phyloP scores from a whole-genome alignment of 2,329 filamentous ascomycete species.

The Colletotrichum higginsianum region DNA sequence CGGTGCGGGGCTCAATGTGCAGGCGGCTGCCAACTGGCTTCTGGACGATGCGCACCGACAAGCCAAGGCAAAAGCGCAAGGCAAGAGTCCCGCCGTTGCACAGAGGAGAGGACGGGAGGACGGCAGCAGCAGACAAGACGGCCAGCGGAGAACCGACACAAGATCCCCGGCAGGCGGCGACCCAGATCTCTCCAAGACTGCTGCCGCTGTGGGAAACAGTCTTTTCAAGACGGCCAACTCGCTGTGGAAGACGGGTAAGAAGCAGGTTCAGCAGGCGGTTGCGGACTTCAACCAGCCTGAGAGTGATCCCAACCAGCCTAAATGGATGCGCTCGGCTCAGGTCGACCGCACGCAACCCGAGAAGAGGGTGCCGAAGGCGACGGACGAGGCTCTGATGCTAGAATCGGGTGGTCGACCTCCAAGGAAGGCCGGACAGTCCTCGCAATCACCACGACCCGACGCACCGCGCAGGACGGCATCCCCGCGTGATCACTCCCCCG shows the following conservation, averaged over 20 bases:
- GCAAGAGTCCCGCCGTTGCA: conserved; percentile 62
- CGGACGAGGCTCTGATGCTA: conserved; percentile 85
- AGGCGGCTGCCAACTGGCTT: conserved; percentile 90
- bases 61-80: conserved; percentile 79
- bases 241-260: conserved; percentile 94
- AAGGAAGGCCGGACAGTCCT: conserved; percentile 49
- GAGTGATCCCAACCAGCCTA: conserved; percentile 85
- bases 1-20: conserved; percentile 83
- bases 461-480: conserved; percentile 48
- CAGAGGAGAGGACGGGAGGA: conserved; percentile 56
- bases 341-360: conserved; percentile 55
- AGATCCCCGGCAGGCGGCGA: conserved; percentile 72
- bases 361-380: conserved; percentile 60
- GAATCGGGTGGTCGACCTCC: conserved; percentile 76
- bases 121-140: conserved; percentile 36
- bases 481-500: conserved; percentile 65
- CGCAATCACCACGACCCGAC: conserved; percentile 52
- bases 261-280: conserved; percentile 92
- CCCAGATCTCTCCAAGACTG: conserved; percentile 83
- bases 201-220: conserved; percentile 85
- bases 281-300: conserved; percentile 84
- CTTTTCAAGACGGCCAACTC: conserved; percentile 95
- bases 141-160: conserved; percentile 60
- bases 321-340: conserved; percentile 90
- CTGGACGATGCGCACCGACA: conserved; percentile 92